These are phyloP conservation scores for Royoungia palumana DNA, from an alignment of 768 basidiomycete species.

Conservation along the genomic window DNA sequence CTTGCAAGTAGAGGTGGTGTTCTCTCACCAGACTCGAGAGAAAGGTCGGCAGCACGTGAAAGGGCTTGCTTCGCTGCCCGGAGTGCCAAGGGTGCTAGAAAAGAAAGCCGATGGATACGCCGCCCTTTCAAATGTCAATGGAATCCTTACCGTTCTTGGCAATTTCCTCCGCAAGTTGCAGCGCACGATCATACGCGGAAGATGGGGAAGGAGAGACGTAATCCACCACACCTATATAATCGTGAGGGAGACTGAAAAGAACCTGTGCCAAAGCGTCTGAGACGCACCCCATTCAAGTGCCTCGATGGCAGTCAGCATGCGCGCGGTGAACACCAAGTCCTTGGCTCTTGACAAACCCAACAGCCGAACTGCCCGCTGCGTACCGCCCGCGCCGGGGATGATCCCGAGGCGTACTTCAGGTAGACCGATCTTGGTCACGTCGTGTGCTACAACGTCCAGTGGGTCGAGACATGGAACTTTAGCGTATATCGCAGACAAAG, in stretches of 20 bases:
- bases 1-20: not conserved
- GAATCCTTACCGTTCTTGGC: constrained; percentile 53
- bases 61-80: constrained; percentile 87
- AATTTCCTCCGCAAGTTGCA: constrained; percentile 66
- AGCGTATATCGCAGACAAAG: not conserved
- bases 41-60: constrained; percentile 71
- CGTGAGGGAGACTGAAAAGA: not conserved
- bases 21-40: constrained; percentile 65
- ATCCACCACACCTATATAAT: constrained; percentile 69
- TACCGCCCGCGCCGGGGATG: constrained; percentile 89
- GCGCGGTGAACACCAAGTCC: constrained; percentile 81
- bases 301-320: constrained; percentile 60
- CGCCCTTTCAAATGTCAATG: not conserved
- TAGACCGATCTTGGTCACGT: constrained; percentile 82
- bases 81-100: constrained; percentile 76
- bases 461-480: not conserved
- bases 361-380: constrained; percentile 76
- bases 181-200: constrained; percentile 66
- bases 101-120: not conserved
- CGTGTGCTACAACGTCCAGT: constrained; percentile 40
- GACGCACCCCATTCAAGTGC: constrained; percentile 66
- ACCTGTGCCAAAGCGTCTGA: too few species aligned
- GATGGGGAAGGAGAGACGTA: constrained; percentile 63
- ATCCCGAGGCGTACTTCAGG: constrained; percentile 80
- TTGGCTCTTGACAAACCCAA: constrained; percentile 80